These are phyloP conservation scores for Colletotrichum truncatum DNA, from an alignment of 2,329 filamentous ascomycete species.

Conservation along the genomic window DNA sequence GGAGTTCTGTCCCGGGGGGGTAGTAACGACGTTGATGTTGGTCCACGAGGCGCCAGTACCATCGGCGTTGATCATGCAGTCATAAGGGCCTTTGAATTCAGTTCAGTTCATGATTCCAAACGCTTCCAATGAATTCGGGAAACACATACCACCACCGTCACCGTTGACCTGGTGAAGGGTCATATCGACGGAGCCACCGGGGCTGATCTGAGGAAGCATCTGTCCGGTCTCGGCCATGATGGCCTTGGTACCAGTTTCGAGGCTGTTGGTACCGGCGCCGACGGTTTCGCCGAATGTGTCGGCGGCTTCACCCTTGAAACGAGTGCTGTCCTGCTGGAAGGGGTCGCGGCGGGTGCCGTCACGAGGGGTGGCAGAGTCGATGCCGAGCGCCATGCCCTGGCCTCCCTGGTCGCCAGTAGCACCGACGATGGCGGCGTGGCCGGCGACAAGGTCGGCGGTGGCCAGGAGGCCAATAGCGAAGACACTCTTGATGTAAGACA, in stretches of 20 bases:
- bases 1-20: constrained; percentile 60
- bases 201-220: constrained; percentile 65
- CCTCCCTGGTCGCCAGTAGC: constrained; percentile 68
- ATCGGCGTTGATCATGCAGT: constrained; percentile 70
- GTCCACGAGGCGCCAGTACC: constrained; percentile 64
- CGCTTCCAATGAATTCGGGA: too few relatives aligned
- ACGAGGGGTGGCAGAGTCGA: constrained; percentile 66
- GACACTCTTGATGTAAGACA: constrained; percentile 42
- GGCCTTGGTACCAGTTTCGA: constrained; percentile 63
- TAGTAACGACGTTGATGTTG: constrained; percentile 62
- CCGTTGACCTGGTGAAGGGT: constrained; percentile 74
- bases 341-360: constrained; percentile 68
- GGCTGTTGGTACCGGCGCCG: constrained; percentile 62
- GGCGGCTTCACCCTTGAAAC: constrained; percentile 63
- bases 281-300: constrained; percentile 68
- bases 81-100: constrained; percentile 57
- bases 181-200: constrained; percentile 67
- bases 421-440: constrained; percentile 68
- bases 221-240: constrained; percentile 67
- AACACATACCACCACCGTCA: constrained; percentile 64
- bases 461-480: constrained; percentile 59
- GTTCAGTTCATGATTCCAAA: too few relatives aligned
- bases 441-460: constrained; percentile 63
- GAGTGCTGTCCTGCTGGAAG: constrained; percentile 72
- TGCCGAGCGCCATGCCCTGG: constrained; percentile 58